Evolutionary conservation across 768 basidiomycete species (phyloP).

Genomic region (Hypsizygus marmoreus): DNA sequence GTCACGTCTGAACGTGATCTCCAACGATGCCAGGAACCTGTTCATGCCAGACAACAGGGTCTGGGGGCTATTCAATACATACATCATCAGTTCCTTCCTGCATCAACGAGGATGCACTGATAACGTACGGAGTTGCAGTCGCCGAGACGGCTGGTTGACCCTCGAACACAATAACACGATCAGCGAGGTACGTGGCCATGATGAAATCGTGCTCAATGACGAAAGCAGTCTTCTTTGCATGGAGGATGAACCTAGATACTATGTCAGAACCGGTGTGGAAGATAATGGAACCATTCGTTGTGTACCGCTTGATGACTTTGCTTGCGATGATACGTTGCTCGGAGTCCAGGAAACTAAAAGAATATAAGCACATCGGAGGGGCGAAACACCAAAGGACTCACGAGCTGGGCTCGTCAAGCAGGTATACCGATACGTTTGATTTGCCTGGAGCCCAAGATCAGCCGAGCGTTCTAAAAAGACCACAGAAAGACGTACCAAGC

Average conservation of each 20-base stretch:
- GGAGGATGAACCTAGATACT: conserved; percentile 76
- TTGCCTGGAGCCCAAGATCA: conserved; percentile 46
- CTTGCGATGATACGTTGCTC: conserved; percentile 99
- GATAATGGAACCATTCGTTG: conserved; percentile 1
- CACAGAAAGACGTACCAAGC: conserved; percentile 53
- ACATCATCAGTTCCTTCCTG: background rate
- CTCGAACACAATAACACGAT: conserved; percentile 93
- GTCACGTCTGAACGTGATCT: conserved; percentile 98
- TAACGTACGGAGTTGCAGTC: conserved; percentile 84
- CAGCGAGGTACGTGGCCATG: conserved; percentile 99
- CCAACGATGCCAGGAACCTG: conserved; percentile 90
- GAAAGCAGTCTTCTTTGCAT: conserved; percentile 97
- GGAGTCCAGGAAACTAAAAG: conserved; percentile 86
- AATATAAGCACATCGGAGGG: background rate
- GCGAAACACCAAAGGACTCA: conserved; percentile 30
- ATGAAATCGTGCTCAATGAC: conserved; percentile 99
- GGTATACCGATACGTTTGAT: conserved; percentile 83
- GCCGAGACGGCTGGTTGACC: conserved; percentile 85
- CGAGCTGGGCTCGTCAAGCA: conserved; percentile 93
- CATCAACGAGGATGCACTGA: background rate
- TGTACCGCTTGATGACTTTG: conserved; percentile 95
- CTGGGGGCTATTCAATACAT: conserved; percentile 65
- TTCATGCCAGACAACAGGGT: conserved; percentile 97
- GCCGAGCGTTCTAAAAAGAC: background rate
- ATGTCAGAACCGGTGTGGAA: conserved; percentile 1